A percentile compares a stretch with the other conserved stretches of the same genome.
phyloP scores from a whole-genome alignment of 2,329 filamentous ascomycete genomes.

The Penicillium sp. region DNA sequence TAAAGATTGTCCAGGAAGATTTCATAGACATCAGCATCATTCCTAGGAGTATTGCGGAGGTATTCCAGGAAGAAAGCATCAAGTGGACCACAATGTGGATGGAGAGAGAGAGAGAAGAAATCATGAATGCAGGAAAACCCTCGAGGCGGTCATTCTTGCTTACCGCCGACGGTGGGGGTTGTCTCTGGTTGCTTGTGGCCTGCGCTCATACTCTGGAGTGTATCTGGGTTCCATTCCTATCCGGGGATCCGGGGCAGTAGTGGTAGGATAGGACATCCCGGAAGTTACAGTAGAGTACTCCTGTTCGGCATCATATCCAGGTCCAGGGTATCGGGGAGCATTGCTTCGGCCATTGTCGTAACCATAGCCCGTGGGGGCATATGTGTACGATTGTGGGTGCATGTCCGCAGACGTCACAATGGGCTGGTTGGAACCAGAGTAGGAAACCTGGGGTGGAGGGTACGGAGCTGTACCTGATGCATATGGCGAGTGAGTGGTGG shows the following conservation, averaged over 20 bases:
- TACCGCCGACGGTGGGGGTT: slow-evolving; percentile 35
- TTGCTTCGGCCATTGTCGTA: slow-evolving; percentile 34
- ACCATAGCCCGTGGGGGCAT: slow-evolving; percentile 29
- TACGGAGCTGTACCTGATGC: slow-evolving; percentile 29
- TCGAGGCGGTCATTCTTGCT: slow-evolving; percentile 11
- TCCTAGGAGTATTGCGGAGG: slow-evolving; percentile 9
- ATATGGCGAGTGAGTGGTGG: slow-evolving; percentile 30
- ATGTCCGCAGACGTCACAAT: slow-evolving; percentile 33
- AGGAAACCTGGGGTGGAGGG: slow-evolving; percentile 28
- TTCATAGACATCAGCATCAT: slow-evolving; percentile 13
- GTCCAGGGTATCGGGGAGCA: slow-evolving; percentile 36
- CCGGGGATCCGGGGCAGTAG: slow-evolving; percentile 35
- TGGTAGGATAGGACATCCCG: slow-evolving; percentile 35
- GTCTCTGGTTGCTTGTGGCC: slow-evolving; percentile 35
- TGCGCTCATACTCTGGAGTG: slow-evolving; percentile 35
- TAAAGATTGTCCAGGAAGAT: slow-evolving; percentile 7
- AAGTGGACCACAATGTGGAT: slow-evolving; percentile 9
- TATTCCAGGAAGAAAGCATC: slow-evolving; percentile 13
- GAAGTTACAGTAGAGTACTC: slow-evolving; percentile 37
- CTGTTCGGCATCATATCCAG: slow-evolving; percentile 35
- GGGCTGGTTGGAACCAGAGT: slow-evolving; percentile 30
- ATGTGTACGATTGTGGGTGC: slow-evolving; percentile 34
- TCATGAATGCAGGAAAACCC: slow-evolving; percentile 10
- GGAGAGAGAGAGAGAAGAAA: slow-evolving; percentile 4
- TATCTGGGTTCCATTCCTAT: slow-evolving; percentile 40